Evolutionary conservation across 2,329 filamentous ascomycete genomes (phyloP).

Genomic region (Atkinsonella hypoxylon): DNA sequence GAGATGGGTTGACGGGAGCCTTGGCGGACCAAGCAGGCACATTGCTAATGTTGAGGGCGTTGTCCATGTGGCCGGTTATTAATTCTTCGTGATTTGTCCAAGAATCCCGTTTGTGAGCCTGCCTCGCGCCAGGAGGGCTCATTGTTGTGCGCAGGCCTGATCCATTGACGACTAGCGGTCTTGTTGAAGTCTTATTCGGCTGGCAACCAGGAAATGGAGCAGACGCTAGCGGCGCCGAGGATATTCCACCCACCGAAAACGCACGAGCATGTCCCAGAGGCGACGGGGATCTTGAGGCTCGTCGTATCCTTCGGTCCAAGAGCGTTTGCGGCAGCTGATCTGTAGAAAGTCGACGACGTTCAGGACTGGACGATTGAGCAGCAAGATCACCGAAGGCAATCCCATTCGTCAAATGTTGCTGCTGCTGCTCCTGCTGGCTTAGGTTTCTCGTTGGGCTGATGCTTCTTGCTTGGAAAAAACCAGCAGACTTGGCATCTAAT

Average conservation of each 20-base stretch:
- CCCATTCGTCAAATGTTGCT: slow-evolving; percentile 22
- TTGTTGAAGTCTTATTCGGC: slow-evolving; percentile 20
- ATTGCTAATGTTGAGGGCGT: slow-evolving; percentile 16
- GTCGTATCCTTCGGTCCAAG: slow-evolving; percentile 39
- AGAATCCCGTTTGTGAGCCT: background rate
- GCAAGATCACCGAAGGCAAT: slow-evolving; percentile 37
- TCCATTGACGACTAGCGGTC: slow-evolving; percentile 43
- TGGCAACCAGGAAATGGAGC: slow-evolving; percentile 25
- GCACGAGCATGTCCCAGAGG: slow-evolving; percentile 38
- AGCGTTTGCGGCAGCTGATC: slow-evolving; percentile 43
- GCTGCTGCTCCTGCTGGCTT: slow-evolving; percentile 12
- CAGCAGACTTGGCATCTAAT: slow-evolving; percentile 28
- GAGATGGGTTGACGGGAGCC: slow-evolving; percentile 4
- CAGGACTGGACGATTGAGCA: slow-evolving; percentile 22
- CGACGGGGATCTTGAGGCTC: slow-evolving; percentile 44
- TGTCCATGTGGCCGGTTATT: slow-evolving; percentile 12
- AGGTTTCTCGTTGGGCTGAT: slow-evolving; percentile 14
- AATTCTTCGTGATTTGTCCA: slow-evolving; percentile 12
- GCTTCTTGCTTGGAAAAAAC: slow-evolving; percentile 16
- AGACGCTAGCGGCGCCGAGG: slow-evolving; percentile 26
- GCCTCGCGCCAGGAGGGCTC: slow-evolving; percentile 10
- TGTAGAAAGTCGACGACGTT: slow-evolving; percentile 36
- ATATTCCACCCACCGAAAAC: slow-evolving; percentile 28
- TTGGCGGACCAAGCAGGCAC: slow-evolving; percentile 1
- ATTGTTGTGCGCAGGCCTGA: slow-evolving; percentile 26